phyloP scores from a whole-genome alignment of 148 eudicot species.

The Tetragonia tetragonoides region DNA sequence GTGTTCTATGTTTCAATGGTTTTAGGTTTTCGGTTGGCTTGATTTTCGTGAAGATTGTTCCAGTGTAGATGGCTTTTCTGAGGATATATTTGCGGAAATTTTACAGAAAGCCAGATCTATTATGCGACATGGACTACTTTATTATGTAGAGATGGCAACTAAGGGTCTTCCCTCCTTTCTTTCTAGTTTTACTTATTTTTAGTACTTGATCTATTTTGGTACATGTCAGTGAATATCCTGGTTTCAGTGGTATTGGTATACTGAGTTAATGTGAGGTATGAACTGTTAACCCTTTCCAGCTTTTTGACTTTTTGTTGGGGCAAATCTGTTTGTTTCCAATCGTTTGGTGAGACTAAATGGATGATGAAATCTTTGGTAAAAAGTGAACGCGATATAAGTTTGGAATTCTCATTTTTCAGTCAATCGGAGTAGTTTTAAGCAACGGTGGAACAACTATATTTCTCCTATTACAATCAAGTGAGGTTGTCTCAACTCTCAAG shows the following conservation, averaged over 20 bases:
- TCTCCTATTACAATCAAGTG: too few species aligned
- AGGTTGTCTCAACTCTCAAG: too few species aligned
- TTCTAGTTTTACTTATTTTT: neutral
- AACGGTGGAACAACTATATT: too few species aligned
- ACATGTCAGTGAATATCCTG: neutral
- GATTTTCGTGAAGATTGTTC: conserved; percentile 30
- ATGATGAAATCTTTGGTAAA: neutral
- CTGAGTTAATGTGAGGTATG: neutral
- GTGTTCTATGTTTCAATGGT: conserved; percentile 19
- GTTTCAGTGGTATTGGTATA: neutral
- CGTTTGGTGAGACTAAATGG: neutral
- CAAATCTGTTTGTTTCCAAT: neutral
- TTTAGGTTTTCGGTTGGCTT: conserved; percentile 35
- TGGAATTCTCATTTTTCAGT: too few species aligned
- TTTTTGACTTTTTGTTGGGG: neutral
- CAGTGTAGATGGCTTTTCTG: conserved; percentile 18
- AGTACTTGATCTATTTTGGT: neutral
- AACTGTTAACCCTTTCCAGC: neutral
- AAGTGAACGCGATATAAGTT: too few species aligned
- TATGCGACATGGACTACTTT: conserved; percentile 15
- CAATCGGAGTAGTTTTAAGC: too few species aligned
- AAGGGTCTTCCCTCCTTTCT: neutral
- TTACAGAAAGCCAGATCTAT: conserved; percentile 6
- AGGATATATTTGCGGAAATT: conserved; percentile 17
- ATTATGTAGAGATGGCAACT: neutral